Percentiles rank a stretch among this genome's conserved stretches.
Evolutionary conservation across 495 filamentous ascomycete genomes (phyloP).

Genomic region (Chaetomium fimeti): DNA sequence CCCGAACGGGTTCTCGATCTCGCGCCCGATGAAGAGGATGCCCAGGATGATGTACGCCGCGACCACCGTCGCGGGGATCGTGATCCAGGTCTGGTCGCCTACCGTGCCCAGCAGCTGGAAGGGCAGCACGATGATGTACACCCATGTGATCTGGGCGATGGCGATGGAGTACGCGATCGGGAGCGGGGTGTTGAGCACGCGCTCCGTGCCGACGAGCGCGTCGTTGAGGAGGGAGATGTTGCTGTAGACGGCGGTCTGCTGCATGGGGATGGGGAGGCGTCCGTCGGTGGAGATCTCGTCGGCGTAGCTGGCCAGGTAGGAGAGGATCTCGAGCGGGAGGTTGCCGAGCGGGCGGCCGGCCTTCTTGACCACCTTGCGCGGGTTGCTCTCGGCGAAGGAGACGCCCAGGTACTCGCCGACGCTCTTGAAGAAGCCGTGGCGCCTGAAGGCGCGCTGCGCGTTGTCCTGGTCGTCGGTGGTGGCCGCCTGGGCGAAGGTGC

Average conservation of each 20-base stretch:
- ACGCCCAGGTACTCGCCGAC: slow-evolving; percentile 69
- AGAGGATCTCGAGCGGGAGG: slow-evolving; percentile 73
- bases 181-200: slow-evolving; percentile 79
- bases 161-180: slow-evolving; percentile 83
- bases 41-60: slow-evolving; percentile 86
- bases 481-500: slow-evolving; percentile 69
- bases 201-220: slow-evolving; percentile 69
- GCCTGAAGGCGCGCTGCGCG: slow-evolving; percentile 35
- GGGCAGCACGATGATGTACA: slow-evolving; percentile 78
- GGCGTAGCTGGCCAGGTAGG: slow-evolving; percentile 65
- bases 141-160: slow-evolving; percentile 83
- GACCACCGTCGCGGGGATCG: slow-evolving; percentile 79
- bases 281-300: slow-evolving; percentile 55
- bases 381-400: slow-evolving; percentile 69
- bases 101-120: slow-evolving; percentile 71
- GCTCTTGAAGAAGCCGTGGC: slow-evolving; percentile 57
- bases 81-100: slow-evolving; percentile 57
- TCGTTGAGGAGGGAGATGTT: slow-evolving; percentile 65
- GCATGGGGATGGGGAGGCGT: slow-evolving; percentile 53
- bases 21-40: slow-evolving; percentile 79
- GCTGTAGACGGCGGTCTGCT: slow-evolving; percentile 52
- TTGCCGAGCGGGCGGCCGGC: slow-evolving; percentile 65
- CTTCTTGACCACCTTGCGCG: slow-evolving; percentile 67
- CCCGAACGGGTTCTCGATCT: slow-evolving; percentile 90
- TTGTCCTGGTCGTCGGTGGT: slow-evolving; percentile 52